A percentile compares a stretch with the other conserved stretches of the same genome.
Evolutionary conservation across 768 basidiomycete species (phyloP).

Genomic region (Hygrocybe coccinea): DNA sequence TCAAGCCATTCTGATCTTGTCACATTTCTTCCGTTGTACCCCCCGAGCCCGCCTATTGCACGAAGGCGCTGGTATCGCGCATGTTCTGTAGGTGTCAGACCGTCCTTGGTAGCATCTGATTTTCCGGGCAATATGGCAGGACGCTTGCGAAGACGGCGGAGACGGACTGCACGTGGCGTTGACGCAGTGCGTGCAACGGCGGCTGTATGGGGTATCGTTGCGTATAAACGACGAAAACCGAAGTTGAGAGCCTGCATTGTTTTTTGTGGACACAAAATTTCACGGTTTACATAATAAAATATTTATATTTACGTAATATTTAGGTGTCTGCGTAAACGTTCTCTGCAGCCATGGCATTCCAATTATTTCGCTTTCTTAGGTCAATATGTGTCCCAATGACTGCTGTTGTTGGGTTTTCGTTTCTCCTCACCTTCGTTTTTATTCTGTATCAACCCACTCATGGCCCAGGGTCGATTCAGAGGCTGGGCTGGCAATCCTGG

Average conservation of each 20-base stretch:
- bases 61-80: conserved; percentile 55
- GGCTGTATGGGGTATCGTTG: conserved; percentile 39
- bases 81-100: conserved; percentile 63
- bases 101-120: conserved; percentile 48
- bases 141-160: conserved; percentile 48
- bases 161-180: conserved; percentile 67
- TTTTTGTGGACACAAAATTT: not conserved
- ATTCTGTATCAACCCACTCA: conserved; percentile 74
- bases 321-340: too few relatives aligned
- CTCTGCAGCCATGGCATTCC: conserved; percentile 37
- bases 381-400: conserved; percentile 56
- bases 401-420: conserved; percentile 61
- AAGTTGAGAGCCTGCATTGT: not conserved
- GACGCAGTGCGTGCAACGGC: conserved; percentile 62
- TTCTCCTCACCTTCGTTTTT: conserved; percentile 70
- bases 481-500: conserved; percentile 89
- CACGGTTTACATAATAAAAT: too few relatives aligned
- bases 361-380: conserved; percentile 47
- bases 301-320: too few relatives aligned
- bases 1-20: conserved; percentile 58
- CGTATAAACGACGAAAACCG: conserved; percentile 28
- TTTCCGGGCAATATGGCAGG: conserved; percentile 34
- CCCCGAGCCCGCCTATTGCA: conserved; percentile 47
- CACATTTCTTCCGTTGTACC: conserved; percentile 32
- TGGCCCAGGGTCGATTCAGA: conserved; percentile 66